Evolutionary conservation across 1,139 yeast genomes (phyloP).

Genomic region (Nakaseomyces uthaithaninus): DNA sequence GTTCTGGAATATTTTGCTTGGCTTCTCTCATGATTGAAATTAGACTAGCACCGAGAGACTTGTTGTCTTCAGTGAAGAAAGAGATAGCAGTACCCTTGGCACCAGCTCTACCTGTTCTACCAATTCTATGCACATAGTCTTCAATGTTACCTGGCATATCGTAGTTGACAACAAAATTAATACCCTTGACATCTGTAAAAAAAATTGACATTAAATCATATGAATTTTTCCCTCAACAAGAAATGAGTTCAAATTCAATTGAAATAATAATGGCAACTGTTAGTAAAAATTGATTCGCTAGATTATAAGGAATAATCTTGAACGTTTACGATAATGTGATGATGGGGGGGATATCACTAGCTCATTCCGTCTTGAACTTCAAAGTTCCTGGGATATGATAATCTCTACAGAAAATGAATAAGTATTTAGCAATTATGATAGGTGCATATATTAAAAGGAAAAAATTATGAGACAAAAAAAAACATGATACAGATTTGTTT

Average conservation of each 20-base stretch:
- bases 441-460: constrained; percentile 4
- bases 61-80: constrained; percentile 81
- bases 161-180: constrained; percentile 82
- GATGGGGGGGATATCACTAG: no score
- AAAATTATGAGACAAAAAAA: constrained; percentile 1
- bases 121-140: constrained; percentile 73
- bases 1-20: constrained; percentile 74
- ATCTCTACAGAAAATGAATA: background rate
- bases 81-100: constrained; percentile 92
- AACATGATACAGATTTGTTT: constrained; percentile 6
- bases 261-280: no score
- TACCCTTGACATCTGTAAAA: constrained; percentile 85
- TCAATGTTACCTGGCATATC: constrained; percentile 98
- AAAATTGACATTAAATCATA: constrained; percentile 11
- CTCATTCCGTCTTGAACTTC: no score
- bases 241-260: no score
- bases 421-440: constrained; percentile 2
- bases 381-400: background rate
- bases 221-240: no score
- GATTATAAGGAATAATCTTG: no score
- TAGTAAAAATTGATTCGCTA: no score
- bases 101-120: constrained; percentile 99
- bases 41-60: constrained; percentile 84
- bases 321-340: no score
- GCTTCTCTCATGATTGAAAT: constrained; percentile 92